Percentiles rank a stretch among this genome's conserved stretches.
Evolutionary conservation across 2,329 filamentous ascomycete genomes (phyloP).

Genomic region (Xylariales sp.): DNA sequence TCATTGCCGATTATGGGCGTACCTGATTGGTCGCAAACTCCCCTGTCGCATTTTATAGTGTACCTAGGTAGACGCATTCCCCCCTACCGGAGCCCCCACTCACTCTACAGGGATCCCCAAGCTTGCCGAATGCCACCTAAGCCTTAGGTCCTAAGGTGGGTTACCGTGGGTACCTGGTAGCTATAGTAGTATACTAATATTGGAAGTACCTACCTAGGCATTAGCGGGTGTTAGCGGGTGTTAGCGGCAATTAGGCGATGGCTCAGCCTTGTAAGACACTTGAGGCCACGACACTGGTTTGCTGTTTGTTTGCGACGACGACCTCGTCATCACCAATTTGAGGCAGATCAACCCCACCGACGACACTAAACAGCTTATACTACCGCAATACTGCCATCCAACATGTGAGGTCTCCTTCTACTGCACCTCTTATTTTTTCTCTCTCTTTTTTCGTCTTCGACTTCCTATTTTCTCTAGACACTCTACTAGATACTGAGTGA

Average conservation of each 20-base stretch:
- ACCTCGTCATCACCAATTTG: slow-evolving; percentile 5
- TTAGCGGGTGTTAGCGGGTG: slow-evolving; percentile 8
- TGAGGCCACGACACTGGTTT: slow-evolving; percentile 38
- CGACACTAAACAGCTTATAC: slow-evolving; percentile 10
- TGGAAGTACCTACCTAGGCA: background rate
- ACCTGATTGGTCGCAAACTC: too few species aligned
- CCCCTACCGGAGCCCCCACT: too few species aligned
- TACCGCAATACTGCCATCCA: slow-evolving; percentile 12
- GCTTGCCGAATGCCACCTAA: too few species aligned
- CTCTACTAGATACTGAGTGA: background rate
- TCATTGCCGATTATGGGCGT: too few species aligned
- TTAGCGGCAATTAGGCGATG: slow-evolving; percentile 27
- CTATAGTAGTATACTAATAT: too few species aligned
- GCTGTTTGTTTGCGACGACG: slow-evolving; percentile 24
- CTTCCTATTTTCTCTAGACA: background rate
- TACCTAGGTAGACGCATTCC: too few species aligned
- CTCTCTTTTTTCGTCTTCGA: background rate
- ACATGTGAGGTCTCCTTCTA: slow-evolving; percentile 27
- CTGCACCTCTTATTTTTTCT: background rate
- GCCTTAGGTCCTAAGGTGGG: too few species aligned
- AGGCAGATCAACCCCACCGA: slow-evolving; percentile 24
- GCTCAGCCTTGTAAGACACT: slow-evolving; percentile 33
- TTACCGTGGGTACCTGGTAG: too few species aligned
- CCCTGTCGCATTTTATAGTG: too few species aligned
- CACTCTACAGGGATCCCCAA: too few species aligned